Evolutionary conservation across 1,284 basidiomycete species (phyloP).

Genomic region (Melampsora americana): DNA sequence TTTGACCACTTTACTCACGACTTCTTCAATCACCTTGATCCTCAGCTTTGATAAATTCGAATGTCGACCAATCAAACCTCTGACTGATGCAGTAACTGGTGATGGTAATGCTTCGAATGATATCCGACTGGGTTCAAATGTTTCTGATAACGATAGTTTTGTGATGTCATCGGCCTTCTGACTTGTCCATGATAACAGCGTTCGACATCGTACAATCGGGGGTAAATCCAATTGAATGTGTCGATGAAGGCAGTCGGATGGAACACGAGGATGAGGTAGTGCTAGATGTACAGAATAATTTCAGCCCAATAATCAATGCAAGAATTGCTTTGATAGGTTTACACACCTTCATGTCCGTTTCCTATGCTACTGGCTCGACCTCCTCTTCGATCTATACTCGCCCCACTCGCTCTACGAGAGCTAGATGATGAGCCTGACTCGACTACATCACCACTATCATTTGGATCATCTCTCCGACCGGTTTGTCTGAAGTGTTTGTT

Average conservation of each 20-base stretch:
- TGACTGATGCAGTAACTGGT: neutral
- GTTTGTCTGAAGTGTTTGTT: conserved; percentile 28
- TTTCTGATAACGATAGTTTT: conserved; percentile 2
- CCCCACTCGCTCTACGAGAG: conserved; percentile 6
- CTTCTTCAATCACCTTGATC: neutral
- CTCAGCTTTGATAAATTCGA: neutral
- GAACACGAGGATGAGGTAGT: conserved; percentile 27
- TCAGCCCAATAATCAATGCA: neutral
- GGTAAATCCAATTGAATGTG: conserved; percentile 25
- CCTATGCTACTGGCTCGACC: conserved; percentile 40
- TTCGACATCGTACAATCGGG: conserved; percentile 30
- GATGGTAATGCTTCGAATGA: conserved; percentile 10
- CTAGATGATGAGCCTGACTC: neutral
- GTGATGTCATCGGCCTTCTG: conserved; percentile 36
- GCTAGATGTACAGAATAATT: neutral
- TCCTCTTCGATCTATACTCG: conserved; percentile 11
- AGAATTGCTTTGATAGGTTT: neutral
- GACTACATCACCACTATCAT: neutral
- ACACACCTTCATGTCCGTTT: conserved; percentile 29
- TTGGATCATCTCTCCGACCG: neutral
- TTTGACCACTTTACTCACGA: conserved; percentile 12
- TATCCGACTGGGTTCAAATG: conserved; percentile 21
- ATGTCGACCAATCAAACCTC: neutral
- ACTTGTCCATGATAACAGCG: conserved; percentile 33
- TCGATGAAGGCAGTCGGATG: conserved; percentile 6